Base-by-base conservation (phyloP, 2,329 filamentous ascomycete genomes). In the Ophiostoma australiae region DNA sequence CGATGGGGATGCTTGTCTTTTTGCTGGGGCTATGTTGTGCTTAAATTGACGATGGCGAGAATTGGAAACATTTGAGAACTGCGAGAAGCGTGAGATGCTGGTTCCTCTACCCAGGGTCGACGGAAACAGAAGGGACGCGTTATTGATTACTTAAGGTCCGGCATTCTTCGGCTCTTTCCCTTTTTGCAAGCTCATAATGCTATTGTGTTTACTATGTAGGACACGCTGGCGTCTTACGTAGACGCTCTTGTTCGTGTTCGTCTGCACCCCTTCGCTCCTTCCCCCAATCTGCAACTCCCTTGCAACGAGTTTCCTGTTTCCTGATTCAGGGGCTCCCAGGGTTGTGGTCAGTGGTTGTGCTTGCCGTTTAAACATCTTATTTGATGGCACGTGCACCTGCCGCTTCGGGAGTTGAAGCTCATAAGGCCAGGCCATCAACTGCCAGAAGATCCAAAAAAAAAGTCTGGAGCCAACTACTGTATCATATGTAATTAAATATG, bases 221-320 rank as follows among this genome's bases (percentile, higher is more conserved):
- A 55, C 48, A 23, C 23, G 23, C 52, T 23, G 52, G 52, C 52
- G n/a, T 58, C 52, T 27, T 27, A 23, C 20, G 48, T 58, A 58
- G 52, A 27, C 52, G 35, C 63, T 67, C 17, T 37, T 66, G 37
- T 27, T 67, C 65, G 65, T 67, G 65, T 67, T 67, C 65, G 65
- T 41, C 11, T 44, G 65, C 35, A 15, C 13, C 65, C 65, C 65
- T 66, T 66, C 58, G 33, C 35, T 66, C 35, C 63, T 67, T 67
- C 63, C 63, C 63, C 17, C 44, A 58, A 23, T 37, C 33, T n/a
- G 61, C 31, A 37, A 65, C 27, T 65, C 31, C 31, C 33, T 65
- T 65, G 61, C 33, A 65, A 37, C 33, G 39, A 35, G 52, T 65
- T 37, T 65, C 31, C 61, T 35, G 33, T n/a, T n/a, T n/a, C n/a